Evolutionary conservation across 1,139 yeast species (phyloP), one percentile per base, ranked within the genome.

Genomic region (Debaryomycetaceae sp.): DNA sequence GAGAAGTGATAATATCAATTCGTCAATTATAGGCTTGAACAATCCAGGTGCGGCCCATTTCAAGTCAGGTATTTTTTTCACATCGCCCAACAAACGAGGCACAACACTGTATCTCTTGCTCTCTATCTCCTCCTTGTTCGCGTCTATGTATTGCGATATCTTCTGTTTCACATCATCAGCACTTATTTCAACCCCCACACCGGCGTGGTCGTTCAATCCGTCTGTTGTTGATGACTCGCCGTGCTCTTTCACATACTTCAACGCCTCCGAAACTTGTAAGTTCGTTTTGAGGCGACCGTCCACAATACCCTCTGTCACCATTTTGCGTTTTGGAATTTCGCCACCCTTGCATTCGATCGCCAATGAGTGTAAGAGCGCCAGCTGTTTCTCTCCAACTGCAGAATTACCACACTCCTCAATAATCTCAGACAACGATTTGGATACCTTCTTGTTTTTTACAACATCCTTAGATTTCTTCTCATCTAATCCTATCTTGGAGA

Each of bases 31-130:
- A 13, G 96, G 96, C 68, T 93, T 93, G 70, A 93, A 87, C 46
- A 80, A 71, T 42, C 82, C 80, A 36, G 97, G 95, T 44, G 87
- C 79, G 8, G 98, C 99, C 97, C 97, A 93, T 66, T 87, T 89
- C 65, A 93, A 76, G 24, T 72, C 78, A 3, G 90, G 83, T 44
- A 89, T 61, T 52, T 76, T 78, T 73, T 88, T 89, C 47, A 87
- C 81, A 43, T 82, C 85, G 9, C 90, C 91, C 66, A 93, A 75
- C 13, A 88, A 72, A 31, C 81, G 76, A 22, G 97, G 93, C 43
- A 90, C 84, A 38, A 79, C 65, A 54, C 85, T 78, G 66, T 93
- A 93, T 61, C 99, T 78, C 62, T 85, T 80, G n/a, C 75, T 68
- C 49, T 71, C 73, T 50, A 93, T 80, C 27, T 77, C 84, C 1